Evolutionary conservation across 225 moss, liverwort and hornwort genomes (phyloP), one percentile per base, ranked within the genome.

Genomic region (Straminergon stramineum): DNA sequence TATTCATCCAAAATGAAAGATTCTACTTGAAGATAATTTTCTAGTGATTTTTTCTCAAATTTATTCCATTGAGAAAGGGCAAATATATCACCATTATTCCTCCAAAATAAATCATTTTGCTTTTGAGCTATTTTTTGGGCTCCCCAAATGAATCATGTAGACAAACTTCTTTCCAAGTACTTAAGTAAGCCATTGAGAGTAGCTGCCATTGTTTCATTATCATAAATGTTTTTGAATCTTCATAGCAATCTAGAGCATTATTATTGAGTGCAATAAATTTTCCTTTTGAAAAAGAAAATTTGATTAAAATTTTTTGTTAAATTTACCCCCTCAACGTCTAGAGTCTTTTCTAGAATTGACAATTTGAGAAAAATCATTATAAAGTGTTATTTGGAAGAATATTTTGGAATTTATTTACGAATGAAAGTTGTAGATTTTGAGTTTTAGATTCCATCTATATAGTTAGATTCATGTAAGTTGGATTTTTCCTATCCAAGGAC

Each of bases 181-280:
- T n/a, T 23, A 13, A 69, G 13, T n/a, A 22, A 23, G 24, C 24
- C 10, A 6, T 75, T 75, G 48, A 48, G 1, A 48, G 3, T 28
- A 45, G 31, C 51, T 75, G 19, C 12, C 12, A 75, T 20, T 31
- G 4, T 19, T 12, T 51, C 4, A 51, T 7, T 75, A 32, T 51
- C 4, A 6, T 19, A 51, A 75, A 51, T 75, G 19, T 2, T 51
- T 14, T 41, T 0, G 15, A 9, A 43, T 41, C 26, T 41, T 26
- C 1, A 2, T 71, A 71, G 26, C 13, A 71, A 75, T 51, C 32
- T 11, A 7, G 4, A 51, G 32, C 51, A 75, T 32, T 51, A 18
- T 11, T 75, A 75, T 48, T 0, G 1, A 75, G 8, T 32, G 4
- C 19, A 51, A 2, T 0, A 17, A 74, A 3, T 17, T 6, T 10